Base-by-base conservation (phyloP, 768 basidiomycete genomes). In the Plicaturopsis crispa region DNA sequence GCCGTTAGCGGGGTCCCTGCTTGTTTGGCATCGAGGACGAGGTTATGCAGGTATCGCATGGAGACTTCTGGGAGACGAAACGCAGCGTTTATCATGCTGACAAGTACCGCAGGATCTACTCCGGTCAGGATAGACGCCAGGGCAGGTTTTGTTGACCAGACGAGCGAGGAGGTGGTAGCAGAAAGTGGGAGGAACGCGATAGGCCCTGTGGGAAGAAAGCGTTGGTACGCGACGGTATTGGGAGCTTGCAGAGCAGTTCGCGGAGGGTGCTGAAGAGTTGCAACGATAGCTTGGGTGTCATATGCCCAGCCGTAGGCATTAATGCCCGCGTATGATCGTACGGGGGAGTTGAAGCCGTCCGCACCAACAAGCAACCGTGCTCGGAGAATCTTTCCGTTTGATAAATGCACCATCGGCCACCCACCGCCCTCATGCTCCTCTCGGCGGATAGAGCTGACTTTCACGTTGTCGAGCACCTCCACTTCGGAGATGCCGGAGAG, bases 321-420 rank as follows among this genome's bases (percentile, higher is more conserved):
- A 45, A 97, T 96, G 18, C 78, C 69, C 0, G 92, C 84, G 53
- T 82, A 97, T 18, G 80, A 56, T 33, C 92, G 78, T 17, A 98
- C 96, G 8, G 93, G 92, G 1, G 93, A 97, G 52, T 91, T 93
- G 56, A 80, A 82, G 3, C 96, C 96, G 52, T 98, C 96, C 4
- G 96, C 94, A 13, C 96, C 94, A 23, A 98, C 88, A 40, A 96
- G 64, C 24, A 96, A 65, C 47, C 88, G 67, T 14, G 89, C 74
- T 41, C 83, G 68, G 18, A 94, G 62, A 16, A 67, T 69, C 33
- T 63, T 66, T 13, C 77, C 77, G 50, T 81, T 76, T 18, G 83
- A 82, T 0, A 96, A 66, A 44, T 78, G 72, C 5, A 98, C 70
- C 19, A 83, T 55, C 4, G 83, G 93, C 93, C 92, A 96, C 17